Evolutionary conservation across 495 filamentous ascomycete species (phyloP), one percentile per base, ranked within the genome.

Genomic region (Thermothielavioides terrestris): DNA sequence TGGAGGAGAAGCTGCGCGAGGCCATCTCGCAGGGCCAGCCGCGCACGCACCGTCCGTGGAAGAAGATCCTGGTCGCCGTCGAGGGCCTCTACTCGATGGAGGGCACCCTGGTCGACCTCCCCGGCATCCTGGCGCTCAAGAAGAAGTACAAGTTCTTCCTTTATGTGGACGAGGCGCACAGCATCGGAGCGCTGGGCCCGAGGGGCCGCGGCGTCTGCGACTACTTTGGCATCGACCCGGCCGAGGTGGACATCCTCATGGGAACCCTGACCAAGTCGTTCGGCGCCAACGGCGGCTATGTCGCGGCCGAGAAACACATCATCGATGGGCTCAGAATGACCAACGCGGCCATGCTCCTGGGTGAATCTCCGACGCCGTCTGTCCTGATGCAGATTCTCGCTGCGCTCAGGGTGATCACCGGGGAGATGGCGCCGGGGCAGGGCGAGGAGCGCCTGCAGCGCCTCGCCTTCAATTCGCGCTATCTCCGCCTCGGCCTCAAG

Each of bases 81-180:
- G 92, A 98, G 64, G 92, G 92, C 50, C 78, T 98, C 0, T 98
- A 98, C 72, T 96, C 90, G 2, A 98, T 98, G 92, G 92, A 98
- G 68, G 92, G 92, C 26, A 95, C 90, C 37, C 96, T 98, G 90
- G 88, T 85, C 65, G 90, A 98, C 60, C 79, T 98, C 25, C 92
- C 91, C 12, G 88, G 86, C 49, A 66, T 98, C 34, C 66, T 98
- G 50, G 75, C 73, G 31, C 76, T 98, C 57, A 95, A 92, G 75
- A 85, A 82, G 63, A 89, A 85, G 59, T 98, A 98, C 79, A 97
- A 94, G 75, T 97, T 94, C 72, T 74, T 86, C 61, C 78, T 98
- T 14, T 98, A 94, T 53, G 76, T 98, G 44, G 92, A 98, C 61
- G 92, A 98, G 72, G 92, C 92, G 12, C 92, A 98, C 72, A 96